Percentiles rank a stretch among this genome's conserved stretches.
Evolutionary conservation across 2,329 filamentous ascomycete species (phyloP).

Genomic region (Cylindrodendrum hubeiense): DNA sequence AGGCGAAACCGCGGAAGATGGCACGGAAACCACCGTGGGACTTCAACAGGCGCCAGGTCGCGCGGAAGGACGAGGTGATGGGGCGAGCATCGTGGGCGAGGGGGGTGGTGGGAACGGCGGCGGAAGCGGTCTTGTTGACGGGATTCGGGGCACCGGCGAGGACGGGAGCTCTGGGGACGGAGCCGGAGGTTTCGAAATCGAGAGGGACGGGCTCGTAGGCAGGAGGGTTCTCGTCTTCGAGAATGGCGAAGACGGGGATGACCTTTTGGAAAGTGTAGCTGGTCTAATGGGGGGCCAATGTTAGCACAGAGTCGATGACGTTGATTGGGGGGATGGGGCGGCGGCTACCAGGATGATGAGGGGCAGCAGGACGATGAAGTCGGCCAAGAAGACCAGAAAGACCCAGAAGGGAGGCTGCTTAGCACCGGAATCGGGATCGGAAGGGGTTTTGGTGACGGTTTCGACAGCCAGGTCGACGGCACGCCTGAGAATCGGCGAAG

Average conservation of each 20-base stretch:
- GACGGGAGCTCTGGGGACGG: conserved; percentile 46
- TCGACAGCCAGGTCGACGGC: conserved; percentile 41
- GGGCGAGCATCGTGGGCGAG: conserved; percentile 26
- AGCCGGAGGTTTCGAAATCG: conserved; percentile 53
- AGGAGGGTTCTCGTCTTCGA: conserved; percentile 69
- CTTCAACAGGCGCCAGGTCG: conserved; percentile 67
- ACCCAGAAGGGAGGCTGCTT: conserved; percentile 52
- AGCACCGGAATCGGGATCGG: conserved; percentile 17
- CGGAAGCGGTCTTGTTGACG: conserved; percentile 49
- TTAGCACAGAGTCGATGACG: background rate
- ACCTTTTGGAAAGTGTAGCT: conserved; percentile 64
- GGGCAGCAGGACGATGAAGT: conserved; percentile 61
- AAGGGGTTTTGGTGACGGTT: background rate
- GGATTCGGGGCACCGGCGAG: conserved; percentile 41
- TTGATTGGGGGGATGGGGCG: background rate
- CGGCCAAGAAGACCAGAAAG: conserved; percentile 52
- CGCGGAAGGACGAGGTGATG: conserved; percentile 64
- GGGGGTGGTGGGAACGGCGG: conserved; percentile 31
- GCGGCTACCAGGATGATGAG: conserved; percentile 57
- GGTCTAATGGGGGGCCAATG: conserved; percentile 49
- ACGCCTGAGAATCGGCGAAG: conserved; percentile 47
- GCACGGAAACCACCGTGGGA: conserved; percentile 73
- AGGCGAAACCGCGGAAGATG: conserved; percentile 76
- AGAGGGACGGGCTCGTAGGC: conserved; percentile 65
- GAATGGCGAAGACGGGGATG: conserved; percentile 67